phyloP scores from a whole-genome alignment of 2,329 filamentous ascomycete genomes.

The Exophiala spinifera region DNA sequence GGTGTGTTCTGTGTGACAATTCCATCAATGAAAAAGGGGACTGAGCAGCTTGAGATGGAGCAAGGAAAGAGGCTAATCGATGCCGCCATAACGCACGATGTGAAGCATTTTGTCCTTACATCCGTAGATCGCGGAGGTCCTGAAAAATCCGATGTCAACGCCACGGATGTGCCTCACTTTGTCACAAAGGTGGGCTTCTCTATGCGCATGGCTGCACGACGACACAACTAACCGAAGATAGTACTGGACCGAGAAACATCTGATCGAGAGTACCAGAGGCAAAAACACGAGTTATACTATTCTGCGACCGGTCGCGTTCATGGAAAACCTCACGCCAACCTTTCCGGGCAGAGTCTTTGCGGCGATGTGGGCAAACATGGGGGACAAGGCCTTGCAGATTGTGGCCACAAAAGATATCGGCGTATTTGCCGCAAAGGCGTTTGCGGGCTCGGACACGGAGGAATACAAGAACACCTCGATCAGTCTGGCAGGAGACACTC shows the following conservation, averaged over 20 bases:
- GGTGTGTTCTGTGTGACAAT: slow-evolving; percentile 63
- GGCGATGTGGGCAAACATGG: slow-evolving; percentile 42
- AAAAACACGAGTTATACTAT: slow-evolving; percentile 59
- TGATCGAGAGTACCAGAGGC: slow-evolving; percentile 47
- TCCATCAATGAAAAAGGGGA: slow-evolving; percentile 36
- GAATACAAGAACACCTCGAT: slow-evolving; percentile 46
- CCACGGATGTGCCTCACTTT: slow-evolving; percentile 62
- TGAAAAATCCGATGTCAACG: slow-evolving; percentile 48
- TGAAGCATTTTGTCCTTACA: slow-evolving; percentile 62
- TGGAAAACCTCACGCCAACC: slow-evolving; percentile 53
- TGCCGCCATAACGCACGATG: slow-evolving; percentile 52
- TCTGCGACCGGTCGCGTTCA: slow-evolving; percentile 60
- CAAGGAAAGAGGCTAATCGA: slow-evolving; percentile 61
- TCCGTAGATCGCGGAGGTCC: slow-evolving; percentile 63
- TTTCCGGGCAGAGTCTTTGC: slow-evolving; percentile 51
- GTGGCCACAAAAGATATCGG: slow-evolving; percentile 51
- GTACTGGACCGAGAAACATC: slow-evolving; percentile 59
- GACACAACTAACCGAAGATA: not conserved
- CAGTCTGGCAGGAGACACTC: slow-evolving; percentile 52
- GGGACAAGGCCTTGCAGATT: slow-evolving; percentile 44
- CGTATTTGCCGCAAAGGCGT: slow-evolving; percentile 49
- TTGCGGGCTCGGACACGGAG: slow-evolving; percentile 40
- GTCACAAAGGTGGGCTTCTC: slow-evolving; percentile 45
- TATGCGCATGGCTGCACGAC: not conserved
- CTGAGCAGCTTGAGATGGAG: slow-evolving; percentile 41